These are phyloP conservation scores for Cladosporium sphaerospermum DNA, from an alignment of 2,329 filamentous ascomycete genomes.

Conservation along the genomic window DNA sequence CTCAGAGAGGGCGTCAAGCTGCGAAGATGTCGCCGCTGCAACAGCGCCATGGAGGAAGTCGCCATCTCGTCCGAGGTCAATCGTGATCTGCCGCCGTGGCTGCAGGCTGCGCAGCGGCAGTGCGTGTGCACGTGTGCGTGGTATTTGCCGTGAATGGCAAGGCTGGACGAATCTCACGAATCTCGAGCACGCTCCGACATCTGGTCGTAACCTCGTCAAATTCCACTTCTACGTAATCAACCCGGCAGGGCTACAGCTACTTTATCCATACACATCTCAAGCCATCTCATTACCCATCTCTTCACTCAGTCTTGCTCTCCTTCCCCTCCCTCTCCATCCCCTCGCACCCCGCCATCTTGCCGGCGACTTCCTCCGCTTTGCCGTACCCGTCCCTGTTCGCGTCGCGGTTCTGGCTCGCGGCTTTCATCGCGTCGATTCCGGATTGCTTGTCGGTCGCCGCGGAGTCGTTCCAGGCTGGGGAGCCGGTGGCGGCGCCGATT, in stretches of 20 bases:
- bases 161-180: no score
- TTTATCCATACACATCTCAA: no score
- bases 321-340: conserved; percentile 62
- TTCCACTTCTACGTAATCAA: no score
- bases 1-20: conserved; percentile 30
- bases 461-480: conserved; percentile 56
- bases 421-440: conserved; percentile 58
- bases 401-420: conserved; percentile 52
- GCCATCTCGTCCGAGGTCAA: conserved; percentile 16
- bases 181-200: no score
- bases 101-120: conserved; percentile 25
- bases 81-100: conserved; percentile 23
- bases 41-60: conserved; percentile 42
- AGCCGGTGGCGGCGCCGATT: conserved; percentile 57
- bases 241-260: no score
- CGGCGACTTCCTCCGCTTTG: conserved; percentile 58
- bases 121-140: conserved; percentile 21
- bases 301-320: conserved; percentile 36
- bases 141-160: neutral
- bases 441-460: conserved; percentile 59
- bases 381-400: conserved; percentile 51
- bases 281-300: neutral
- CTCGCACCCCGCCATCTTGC: conserved; percentile 59
- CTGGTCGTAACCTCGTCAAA: no score
- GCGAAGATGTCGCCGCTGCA: conserved; percentile 40